Conservation (phyloP, 2,329 filamentous ascomycete species). For the Fusarium annulatum region DNA sequence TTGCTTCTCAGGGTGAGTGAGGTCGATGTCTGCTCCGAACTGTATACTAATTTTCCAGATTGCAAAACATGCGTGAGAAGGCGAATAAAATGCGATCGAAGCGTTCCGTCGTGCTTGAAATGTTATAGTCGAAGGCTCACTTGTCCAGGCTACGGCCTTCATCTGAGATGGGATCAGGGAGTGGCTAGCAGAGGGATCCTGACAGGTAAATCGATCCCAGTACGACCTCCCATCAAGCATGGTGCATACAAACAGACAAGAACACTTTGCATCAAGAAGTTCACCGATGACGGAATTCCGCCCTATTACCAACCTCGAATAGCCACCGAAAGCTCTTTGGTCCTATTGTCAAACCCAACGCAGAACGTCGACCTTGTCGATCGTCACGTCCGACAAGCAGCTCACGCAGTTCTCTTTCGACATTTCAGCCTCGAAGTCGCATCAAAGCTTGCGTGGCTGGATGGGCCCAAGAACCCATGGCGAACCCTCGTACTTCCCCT, state of each 20-base stretch:
- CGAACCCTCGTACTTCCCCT: background rate
- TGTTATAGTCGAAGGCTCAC: background rate
- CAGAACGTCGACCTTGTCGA: background rate
- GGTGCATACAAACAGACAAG: background rate
- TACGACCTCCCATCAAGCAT: background rate
- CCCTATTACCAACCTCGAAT: background rate
- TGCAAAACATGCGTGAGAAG: background rate
- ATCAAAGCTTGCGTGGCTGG: background rate
- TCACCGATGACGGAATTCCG: rapidly evolving
- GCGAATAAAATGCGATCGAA: conserved; percentile 5
- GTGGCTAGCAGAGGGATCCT: background rate
- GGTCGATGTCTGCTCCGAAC: too few species aligned
- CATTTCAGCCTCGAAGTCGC: conserved; percentile 1
- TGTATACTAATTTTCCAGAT: background rate
- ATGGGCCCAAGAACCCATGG: background rate
- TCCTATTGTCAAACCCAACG: background rate
- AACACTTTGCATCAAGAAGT: too few species aligned
- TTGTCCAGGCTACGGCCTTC: background rate
- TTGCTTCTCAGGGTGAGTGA: background rate
- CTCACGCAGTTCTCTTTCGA: background rate
- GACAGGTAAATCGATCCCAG: background rate
- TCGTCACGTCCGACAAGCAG: background rate
- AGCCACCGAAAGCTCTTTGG: rapidly evolving
- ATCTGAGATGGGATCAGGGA: conserved; percentile 5
- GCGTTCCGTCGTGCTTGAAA: background rate